phyloP scores from a whole-genome alignment of 208 protist genomes.

The Leishmania amazonensis region DNA sequence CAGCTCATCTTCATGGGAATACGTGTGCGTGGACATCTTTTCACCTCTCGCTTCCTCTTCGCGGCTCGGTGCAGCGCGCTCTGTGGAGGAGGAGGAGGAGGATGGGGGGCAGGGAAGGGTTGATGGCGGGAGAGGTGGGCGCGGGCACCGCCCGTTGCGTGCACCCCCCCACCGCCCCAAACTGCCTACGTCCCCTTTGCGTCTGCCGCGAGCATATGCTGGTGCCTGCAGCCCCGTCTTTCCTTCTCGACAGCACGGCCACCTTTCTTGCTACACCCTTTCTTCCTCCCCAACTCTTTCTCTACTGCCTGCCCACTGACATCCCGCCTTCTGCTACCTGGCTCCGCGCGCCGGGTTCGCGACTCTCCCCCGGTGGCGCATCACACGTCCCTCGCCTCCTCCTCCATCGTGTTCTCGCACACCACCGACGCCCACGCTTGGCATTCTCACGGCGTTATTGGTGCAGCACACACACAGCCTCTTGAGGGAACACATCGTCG shows the following conservation, averaged over 20 bases:
- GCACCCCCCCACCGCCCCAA: background rate
- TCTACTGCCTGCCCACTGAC: background rate
- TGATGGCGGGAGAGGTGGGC: background rate
- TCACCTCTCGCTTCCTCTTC: constrained; percentile 12
- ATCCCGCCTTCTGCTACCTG: constrained; percentile 2
- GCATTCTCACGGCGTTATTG: background rate
- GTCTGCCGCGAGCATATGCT: background rate
- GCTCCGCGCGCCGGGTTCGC: background rate
- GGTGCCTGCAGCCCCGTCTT: background rate
- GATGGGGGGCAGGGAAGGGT: background rate
- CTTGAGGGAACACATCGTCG: background rate
- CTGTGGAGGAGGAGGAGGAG: background rate
- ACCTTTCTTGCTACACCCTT: background rate
- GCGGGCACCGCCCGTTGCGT: background rate
- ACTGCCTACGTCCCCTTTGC: background rate
- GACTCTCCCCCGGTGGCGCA: background rate
- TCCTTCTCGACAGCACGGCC: background rate
- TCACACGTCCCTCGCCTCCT: background rate
- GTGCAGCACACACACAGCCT: background rate
- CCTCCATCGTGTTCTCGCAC: background rate
- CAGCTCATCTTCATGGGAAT: background rate
- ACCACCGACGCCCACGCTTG: background rate
- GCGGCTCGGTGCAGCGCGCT: constrained; percentile 1
- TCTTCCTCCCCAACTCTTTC: constrained; percentile 1
- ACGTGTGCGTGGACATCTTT: background rate